Base-by-base conservation (phyloP, 768 basidiomycete species). In the Pleurotus eryngii region DNA sequence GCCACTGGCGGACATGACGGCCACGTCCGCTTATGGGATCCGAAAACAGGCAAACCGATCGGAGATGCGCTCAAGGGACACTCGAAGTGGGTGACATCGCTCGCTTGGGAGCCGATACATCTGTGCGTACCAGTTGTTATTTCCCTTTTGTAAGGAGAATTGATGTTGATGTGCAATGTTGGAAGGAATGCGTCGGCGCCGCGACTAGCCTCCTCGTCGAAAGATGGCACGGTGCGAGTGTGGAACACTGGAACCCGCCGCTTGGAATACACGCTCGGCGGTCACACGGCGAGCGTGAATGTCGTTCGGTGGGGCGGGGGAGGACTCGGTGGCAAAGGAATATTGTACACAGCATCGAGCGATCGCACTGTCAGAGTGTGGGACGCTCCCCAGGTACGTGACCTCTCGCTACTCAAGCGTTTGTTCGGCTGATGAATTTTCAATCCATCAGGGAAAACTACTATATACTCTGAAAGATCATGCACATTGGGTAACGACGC, bases 401-500 rank as follows among this genome's bases (percentile, higher is more conserved):
- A n/a, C n/a, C n/a, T n/a, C n/a, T n/a, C n/a, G n/a, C n/a, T n/a
- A n/a, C n/a, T n/a, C n/a, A 35, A 35, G 30, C 30, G 18, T 17
- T 8, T 17, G 57, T 51, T 51, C 17, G 24, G 24, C 40, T 46
- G 17, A 39, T 40, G 47, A 14, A 30, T 49, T 55, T 1, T 56
- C 26, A 57, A 55, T 18, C 48, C 49, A 15, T 54, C 47, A 95
- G 89, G 96, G 95, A 0, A 89, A 84, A 69, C 83, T 85, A 24
- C 75, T 98, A 38, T 82, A 95, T 64, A 86, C 87, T 0, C 75
- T 98, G 24, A 94, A 92, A 70, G 95, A 98, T 60, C 96, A 99
- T 64, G 97, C 95, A 0, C 97, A 99, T 66, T 98, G 95, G 96
- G 97, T 99, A 6, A 99, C 95, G 17, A 98, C 95, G 0, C 83